A percentile compares a stretch with the other conserved stretches of the same genome.
Conservation (phyloP, 2,329 filamentous ascomycete species). For the Paecilomyces fulvus region DNA sequence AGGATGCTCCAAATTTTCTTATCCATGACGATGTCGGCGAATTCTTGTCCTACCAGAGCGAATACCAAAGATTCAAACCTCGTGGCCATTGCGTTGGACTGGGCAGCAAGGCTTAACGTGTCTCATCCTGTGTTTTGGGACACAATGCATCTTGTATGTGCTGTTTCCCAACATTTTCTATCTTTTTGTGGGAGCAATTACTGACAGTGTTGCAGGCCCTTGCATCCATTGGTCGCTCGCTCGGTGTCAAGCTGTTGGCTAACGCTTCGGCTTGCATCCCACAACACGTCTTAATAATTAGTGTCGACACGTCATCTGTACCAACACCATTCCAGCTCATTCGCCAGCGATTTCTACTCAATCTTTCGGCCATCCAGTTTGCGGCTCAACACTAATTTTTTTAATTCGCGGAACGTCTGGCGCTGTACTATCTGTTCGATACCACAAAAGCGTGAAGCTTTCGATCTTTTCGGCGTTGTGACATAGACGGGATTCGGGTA, state of each 20-base stretch:
- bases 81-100: neutral
- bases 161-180: neutral
- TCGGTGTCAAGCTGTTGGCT: neutral
- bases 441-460: constrained; percentile 1
- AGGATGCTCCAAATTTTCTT: neutral
- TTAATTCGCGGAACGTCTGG: constrained; percentile 1
- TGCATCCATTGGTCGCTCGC: neutral
- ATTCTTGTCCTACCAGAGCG: neutral
- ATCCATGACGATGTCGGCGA: neutral
- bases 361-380: neutral
- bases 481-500: constrained; percentile 32
- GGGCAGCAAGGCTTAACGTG: neutral
- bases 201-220: neutral
- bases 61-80: neutral
- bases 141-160: neutral
- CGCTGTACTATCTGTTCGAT: neutral
- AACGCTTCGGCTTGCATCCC: neutral
- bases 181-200: neutral
- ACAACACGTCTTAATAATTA: neutral
- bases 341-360: neutral
- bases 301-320: constrained; percentile 1
- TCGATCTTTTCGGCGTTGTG: constrained; percentile 22
- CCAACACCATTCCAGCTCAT: constrained; percentile 1
- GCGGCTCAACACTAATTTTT: constrained; percentile 6
- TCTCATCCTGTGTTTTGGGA: neutral